Evolutionary conservation across 1,139 yeast species (phyloP).

Genomic region (Kluyveromyces sp.): DNA sequence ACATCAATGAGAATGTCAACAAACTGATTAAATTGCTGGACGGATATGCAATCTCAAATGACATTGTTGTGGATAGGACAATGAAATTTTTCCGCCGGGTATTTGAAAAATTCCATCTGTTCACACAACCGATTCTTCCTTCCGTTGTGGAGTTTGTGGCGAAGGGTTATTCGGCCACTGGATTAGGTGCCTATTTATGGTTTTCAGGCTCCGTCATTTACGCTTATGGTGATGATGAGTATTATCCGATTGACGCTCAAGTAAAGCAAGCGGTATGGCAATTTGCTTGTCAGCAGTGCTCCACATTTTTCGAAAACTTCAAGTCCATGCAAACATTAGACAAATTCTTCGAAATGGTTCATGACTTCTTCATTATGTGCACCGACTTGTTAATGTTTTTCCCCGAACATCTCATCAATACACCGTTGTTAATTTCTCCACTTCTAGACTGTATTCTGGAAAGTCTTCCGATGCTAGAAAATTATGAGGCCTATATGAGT

Average conservation of each 20-base stretch:
- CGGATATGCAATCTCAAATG: constrained; percentile 21
- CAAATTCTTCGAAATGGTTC: constrained; percentile 62
- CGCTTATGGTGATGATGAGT: constrained; percentile 63
- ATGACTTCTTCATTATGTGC: constrained; percentile 83
- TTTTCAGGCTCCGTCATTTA: constrained; percentile 78
- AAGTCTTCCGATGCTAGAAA: constrained; percentile 50
- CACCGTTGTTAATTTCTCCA: constrained; percentile 50
- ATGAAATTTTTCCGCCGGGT: constrained; percentile 62
- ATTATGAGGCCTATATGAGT: constrained; percentile 63
- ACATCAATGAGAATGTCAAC: constrained; percentile 12
- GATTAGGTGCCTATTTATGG: constrained; percentile 83
- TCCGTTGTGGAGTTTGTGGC: constrained; percentile 58
- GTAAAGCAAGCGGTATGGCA: constrained; percentile 43
- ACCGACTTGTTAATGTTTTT: constrained; percentile 73
- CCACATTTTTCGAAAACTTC: constrained; percentile 37
- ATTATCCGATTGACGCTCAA: constrained; percentile 27
- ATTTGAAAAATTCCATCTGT: constrained; percentile 47
- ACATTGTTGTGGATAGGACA: constrained; percentile 51
- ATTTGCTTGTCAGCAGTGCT: constrained; percentile 42
- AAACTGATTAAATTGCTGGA: constrained; percentile 20
- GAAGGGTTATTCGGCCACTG: constrained; percentile 60
- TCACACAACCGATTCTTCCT: constrained; percentile 54
- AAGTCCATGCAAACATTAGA: constrained; percentile 31
- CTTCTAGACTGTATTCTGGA: constrained; percentile 52
- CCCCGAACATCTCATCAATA: constrained; percentile 57